phyloP scores from a whole-genome alignment of 768 basidiomycete genomes.

The Postia placenta region DNA sequence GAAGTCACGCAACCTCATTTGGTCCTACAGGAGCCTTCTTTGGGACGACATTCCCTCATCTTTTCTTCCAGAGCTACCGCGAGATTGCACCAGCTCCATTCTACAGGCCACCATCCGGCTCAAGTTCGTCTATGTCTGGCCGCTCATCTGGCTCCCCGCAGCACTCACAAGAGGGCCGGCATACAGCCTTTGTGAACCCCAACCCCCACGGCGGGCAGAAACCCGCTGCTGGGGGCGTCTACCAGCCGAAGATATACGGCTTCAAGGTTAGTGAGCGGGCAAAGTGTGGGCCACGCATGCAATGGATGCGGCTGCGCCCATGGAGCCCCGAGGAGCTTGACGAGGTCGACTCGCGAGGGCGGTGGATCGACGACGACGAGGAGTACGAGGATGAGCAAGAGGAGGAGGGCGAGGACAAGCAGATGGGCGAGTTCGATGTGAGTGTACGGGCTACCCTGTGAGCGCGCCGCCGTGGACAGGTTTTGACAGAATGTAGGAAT shows the following conservation, averaged over 20 bases:
- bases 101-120: slow-evolving; percentile 63
- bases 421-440: slow-evolving; percentile 86
- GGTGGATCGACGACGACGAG: slow-evolving; percentile 81
- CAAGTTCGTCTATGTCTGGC: slow-evolving; percentile 45
- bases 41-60: slow-evolving; percentile 96
- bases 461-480: not conserved
- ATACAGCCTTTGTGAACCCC: slow-evolving; percentile 75
- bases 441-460: too few species aligned
- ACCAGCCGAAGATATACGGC: slow-evolving; percentile 91
- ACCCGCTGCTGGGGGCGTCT: slow-evolving; percentile 79
- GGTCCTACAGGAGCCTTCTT: slow-evolving; percentile 83
- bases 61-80: slow-evolving; percentile 97
- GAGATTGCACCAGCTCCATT: slow-evolving; percentile 93
- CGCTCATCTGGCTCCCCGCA: slow-evolving; percentile 28
- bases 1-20: not conserved
- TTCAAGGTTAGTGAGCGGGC: slow-evolving; percentile 97
- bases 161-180: slow-evolving; percentile 31
- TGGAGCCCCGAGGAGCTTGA: slow-evolving; percentile 76
- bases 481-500: not conserved
- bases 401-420: slow-evolving; percentile 47
- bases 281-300: slow-evolving; percentile 93
- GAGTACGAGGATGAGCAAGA: slow-evolving; percentile 51
- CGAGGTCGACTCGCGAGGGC: slow-evolving; percentile 83
- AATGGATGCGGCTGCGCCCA: slow-evolving; percentile 89
- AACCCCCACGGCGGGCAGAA: slow-evolving; percentile 89